A percentile compares a stretch with the other conserved stretches of the same genome.
phyloP scores from a whole-genome alignment of 164 flowering plant species.

The Berberis vulgaris region DNA sequence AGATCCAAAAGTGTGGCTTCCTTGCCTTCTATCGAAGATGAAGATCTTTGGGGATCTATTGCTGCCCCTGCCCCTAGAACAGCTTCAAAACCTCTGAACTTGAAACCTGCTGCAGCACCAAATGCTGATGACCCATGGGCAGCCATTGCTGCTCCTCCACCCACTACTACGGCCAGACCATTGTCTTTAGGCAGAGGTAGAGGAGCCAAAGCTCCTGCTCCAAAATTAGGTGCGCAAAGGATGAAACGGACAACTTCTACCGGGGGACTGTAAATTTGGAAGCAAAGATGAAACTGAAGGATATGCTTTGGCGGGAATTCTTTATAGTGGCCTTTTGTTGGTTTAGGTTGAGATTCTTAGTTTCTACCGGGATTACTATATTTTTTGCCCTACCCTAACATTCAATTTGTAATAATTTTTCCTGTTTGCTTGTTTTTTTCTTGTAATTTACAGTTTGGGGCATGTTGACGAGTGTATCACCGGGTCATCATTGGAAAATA shows the following conservation, averaged over 20 bases:
- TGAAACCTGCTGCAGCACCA: slow-evolving; percentile 23
- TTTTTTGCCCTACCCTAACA: neutral
- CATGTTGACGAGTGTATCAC: no score
- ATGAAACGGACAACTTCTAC: slow-evolving; percentile 66
- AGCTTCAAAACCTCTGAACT: slow-evolving; percentile 43
- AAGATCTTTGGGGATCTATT: slow-evolving; percentile 61
- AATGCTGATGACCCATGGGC: slow-evolving; percentile 85
- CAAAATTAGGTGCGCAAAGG: slow-evolving; percentile 79
- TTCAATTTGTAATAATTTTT: neutral
- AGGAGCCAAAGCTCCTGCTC: slow-evolving; percentile 55
- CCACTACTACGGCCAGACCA: slow-evolving; percentile 72
- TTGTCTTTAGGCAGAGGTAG: slow-evolving; percentile 65
- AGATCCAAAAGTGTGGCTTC: slow-evolving; percentile 37
- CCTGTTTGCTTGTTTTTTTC: neutral
- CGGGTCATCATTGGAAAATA: no score
- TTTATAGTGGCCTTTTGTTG: neutral
- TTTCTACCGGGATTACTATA: neutral
- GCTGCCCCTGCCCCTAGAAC: slow-evolving; percentile 80
- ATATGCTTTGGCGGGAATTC: neutral
- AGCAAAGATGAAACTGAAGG: neutral
- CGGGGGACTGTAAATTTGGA: slow-evolving; percentile 34
- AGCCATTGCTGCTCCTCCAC: slow-evolving; percentile 94
- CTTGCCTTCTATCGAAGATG: slow-evolving; percentile 44
- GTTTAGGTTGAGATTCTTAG: neutral
- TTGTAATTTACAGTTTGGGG: no score